Evolutionary conservation across 345 rosid genomes (phyloP).

Genomic region (Boechera stricta): DNA sequence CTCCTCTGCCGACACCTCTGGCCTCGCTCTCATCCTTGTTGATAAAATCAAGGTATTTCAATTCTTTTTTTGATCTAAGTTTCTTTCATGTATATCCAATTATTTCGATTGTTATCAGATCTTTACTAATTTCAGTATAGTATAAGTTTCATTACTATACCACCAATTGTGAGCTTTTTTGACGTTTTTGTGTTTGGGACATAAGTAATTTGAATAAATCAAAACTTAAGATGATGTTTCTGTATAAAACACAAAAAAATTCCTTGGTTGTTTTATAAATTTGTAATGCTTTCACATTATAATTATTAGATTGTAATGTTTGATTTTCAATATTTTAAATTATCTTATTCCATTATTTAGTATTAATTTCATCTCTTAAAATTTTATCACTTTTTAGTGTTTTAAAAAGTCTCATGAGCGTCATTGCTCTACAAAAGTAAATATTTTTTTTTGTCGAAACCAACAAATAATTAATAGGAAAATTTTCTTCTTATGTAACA

Average conservation of each 20-base stretch:
- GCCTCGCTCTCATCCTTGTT: slow-evolving; percentile 49
- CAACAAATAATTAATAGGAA: no score
- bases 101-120: background rate
- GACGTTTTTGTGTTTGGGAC: background rate
- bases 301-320: background rate
- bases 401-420: background rate
- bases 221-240: background rate
- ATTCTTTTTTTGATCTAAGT: background rate
- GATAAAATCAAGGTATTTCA: slow-evolving; percentile 42
- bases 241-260: background rate
- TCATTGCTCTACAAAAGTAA: no score
- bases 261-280: background rate
- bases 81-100: background rate
- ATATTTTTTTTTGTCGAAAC: background rate
- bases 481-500: background rate
- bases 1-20: slow-evolving; percentile 47
- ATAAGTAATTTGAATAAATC: no score
- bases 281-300: background rate
- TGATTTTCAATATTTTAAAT: no score
- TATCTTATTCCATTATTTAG: no score
- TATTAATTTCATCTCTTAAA: background rate
- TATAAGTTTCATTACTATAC: background rate
- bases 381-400: background rate
- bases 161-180: background rate
- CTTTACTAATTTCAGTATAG: background rate